phyloP scores from a whole-genome alignment of 1,139 yeast genomes.

The Pichia sp. region DNA sequence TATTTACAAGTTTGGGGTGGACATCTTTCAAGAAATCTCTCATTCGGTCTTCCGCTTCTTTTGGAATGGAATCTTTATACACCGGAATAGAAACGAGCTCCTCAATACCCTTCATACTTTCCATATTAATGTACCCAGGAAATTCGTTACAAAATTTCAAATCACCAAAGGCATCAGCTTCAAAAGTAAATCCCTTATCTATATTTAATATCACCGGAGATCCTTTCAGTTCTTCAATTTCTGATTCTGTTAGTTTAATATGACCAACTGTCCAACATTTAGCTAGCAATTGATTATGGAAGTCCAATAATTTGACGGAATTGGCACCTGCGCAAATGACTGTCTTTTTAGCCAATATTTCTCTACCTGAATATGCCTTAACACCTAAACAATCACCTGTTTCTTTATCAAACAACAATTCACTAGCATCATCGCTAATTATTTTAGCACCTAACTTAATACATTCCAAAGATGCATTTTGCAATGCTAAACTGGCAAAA shows the following conservation, averaged over 20 bases:
- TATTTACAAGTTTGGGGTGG: slow-evolving; percentile 26
- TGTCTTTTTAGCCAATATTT: slow-evolving; percentile 32
- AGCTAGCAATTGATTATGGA: slow-evolving; percentile 36
- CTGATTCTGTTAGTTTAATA: slow-evolving; percentile 36
- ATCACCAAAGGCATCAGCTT: slow-evolving; percentile 31
- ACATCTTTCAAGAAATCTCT: slow-evolving; percentile 26
- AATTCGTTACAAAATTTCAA: slow-evolving; percentile 32
- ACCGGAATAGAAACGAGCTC: slow-evolving; percentile 23
- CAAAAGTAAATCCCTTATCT: slow-evolving; percentile 36
- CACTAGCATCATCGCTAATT: slow-evolving; percentile 33
- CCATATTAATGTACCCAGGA: slow-evolving; percentile 30
- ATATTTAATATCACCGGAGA: slow-evolving; percentile 43
- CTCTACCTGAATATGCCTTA: slow-evolving; percentile 24
- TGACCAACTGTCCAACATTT: slow-evolving; percentile 45
- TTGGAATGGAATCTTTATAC: slow-evolving; percentile 27
- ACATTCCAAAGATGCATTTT: slow-evolving; percentile 32
- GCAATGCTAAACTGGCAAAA: slow-evolving; percentile 34
- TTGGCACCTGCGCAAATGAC: slow-evolving; percentile 40
- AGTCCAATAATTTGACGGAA: slow-evolving; percentile 36
- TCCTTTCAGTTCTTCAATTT: slow-evolving; percentile 33
- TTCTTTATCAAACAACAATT: slow-evolving; percentile 20
- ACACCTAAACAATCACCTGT: slow-evolving; percentile 17
- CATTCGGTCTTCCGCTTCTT: slow-evolving; percentile 29
- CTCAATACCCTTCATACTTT: neutral
- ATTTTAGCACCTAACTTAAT: slow-evolving; percentile 35